A percentile compares a stretch with the other conserved stretches of the same genome.
phyloP scores from a whole-genome alignment of 441 rosid species.

The Arabidopsis hybrid region DNA sequence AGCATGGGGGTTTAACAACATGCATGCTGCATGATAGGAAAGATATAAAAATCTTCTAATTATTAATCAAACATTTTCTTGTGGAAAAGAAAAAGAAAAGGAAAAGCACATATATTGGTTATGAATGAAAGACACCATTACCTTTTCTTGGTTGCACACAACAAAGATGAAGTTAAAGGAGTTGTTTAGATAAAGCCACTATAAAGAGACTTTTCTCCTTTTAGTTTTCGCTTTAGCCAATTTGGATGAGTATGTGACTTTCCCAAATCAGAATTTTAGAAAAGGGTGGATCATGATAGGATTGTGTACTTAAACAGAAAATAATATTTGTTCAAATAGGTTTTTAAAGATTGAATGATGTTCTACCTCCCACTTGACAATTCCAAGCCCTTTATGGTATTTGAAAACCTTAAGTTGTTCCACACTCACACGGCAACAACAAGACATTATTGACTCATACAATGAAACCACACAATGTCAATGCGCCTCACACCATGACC shows the following conservation, averaged over 20 bases:
- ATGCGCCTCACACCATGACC: background rate
- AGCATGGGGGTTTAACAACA: conserved; percentile 15
- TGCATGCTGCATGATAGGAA: conserved; percentile 4
- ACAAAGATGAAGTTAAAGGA: conserved; percentile 19
- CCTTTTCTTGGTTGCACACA: conserved; percentile 28
- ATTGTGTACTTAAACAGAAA: background rate
- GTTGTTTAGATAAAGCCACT: conserved; percentile 12
- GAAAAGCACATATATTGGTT: conserved; percentile 36
- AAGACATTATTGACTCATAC: background rate
- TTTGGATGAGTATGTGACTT: conserved; percentile 29
- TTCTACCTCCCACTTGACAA: conserved; percentile 11
- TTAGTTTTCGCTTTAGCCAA: conserved; percentile 16
- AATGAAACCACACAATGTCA: background rate
- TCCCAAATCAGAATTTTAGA: conserved; percentile 6
- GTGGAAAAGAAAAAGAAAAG: background rate
- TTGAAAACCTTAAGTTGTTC: conserved; percentile 3
- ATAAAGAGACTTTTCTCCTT: conserved; percentile 14
- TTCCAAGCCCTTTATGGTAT: conserved; percentile 15
- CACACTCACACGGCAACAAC: conserved; percentile 5
- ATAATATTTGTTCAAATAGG: background rate
- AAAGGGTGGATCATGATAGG: background rate
- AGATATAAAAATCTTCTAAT: conserved; percentile 1
- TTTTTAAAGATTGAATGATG: conserved; percentile 1
- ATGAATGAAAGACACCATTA: conserved; percentile 36
- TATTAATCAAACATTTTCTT: background rate